phyloP scores from a whole-genome alignment of 768 basidiomycete genomes.

The Saitozyma podzolica region DNA sequence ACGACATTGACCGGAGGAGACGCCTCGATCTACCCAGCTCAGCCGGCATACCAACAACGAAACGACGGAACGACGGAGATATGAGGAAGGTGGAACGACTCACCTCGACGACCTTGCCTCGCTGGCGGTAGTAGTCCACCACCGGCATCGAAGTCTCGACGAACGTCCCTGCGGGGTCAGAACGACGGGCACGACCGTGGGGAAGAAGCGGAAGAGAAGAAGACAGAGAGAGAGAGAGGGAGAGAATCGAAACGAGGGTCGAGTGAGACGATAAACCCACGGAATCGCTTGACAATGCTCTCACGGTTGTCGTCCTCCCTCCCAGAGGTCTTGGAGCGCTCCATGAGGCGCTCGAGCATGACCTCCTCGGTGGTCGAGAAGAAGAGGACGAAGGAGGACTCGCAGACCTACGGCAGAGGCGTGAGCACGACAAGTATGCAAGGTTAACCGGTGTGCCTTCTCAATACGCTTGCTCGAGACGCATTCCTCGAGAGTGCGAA shows the following conservation, averaged over 20 bases:
- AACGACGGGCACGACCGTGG: not conserved
- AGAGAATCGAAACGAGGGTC: not conserved
- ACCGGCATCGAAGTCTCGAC: slow-evolving; percentile 88
- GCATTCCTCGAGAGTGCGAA: too few species aligned
- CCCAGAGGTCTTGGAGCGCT: slow-evolving; percentile 89
- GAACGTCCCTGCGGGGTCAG: slow-evolving; percentile 65
- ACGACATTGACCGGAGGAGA: slow-evolving; percentile 68
- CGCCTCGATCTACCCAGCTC: slow-evolving; percentile 51
- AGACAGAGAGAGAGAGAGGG: not conserved
- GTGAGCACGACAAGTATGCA: not conserved
- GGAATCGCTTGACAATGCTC: slow-evolving; percentile 94
- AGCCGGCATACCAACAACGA: not conserved
- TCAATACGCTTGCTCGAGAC: not conserved
- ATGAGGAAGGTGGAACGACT: slow-evolving; percentile 26
- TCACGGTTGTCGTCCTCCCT: slow-evolving; percentile 94
- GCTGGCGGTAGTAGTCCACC: slow-evolving; percentile 71
- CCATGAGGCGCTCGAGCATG: slow-evolving; percentile 79
- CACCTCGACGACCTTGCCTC: slow-evolving; percentile 77
- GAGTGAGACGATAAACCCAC: slow-evolving; percentile 56
- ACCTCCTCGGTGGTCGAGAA: slow-evolving; percentile 83
- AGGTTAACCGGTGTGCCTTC: not conserved
- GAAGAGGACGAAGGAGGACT: slow-evolving; percentile 76
- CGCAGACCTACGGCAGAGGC: slow-evolving; percentile 64
- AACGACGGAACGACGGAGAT: too few species aligned
- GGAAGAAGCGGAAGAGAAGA: not conserved